These are phyloP conservation scores for Neodidymelliopsis sp. DNA, from an alignment of 2,329 filamentous ascomycete species.

Conservation along the genomic window DNA sequence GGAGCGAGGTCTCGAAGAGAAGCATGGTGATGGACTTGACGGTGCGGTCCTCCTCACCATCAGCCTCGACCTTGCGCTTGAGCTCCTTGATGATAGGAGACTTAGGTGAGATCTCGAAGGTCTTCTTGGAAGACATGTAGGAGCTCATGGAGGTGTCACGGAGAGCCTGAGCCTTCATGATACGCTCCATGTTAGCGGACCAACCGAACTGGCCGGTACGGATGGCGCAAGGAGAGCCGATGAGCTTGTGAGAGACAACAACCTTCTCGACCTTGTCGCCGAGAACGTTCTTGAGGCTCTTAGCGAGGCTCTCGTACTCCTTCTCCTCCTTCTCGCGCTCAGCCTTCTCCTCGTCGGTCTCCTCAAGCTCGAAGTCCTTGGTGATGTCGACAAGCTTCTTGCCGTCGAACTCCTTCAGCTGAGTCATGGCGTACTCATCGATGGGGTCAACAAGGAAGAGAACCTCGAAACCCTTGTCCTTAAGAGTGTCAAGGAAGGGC, in stretches of 20 bases:
- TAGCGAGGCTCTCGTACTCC: conserved; percentile 93
- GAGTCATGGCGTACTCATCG: conserved; percentile 99
- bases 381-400: conserved; percentile 99
- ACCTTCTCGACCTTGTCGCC: conserved; percentile 99
- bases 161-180: conserved; percentile 99
- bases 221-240: conserved; percentile 94
- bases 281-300: conserved; percentile 98
- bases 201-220: conserved; percentile 99
- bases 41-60: conserved; percentile 97
- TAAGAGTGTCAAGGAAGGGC: conserved; percentile 97
- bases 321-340: conserved; percentile 96
- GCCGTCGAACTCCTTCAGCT: conserved; percentile 99
- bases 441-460: conserved; percentile 99
- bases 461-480: conserved; percentile 99
- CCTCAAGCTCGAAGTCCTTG: conserved; percentile 99
- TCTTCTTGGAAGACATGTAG: conserved; percentile 99
- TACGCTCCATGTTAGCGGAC: conserved; percentile 99
- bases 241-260: conserved; percentile 96
- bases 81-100: conserved; percentile 98
- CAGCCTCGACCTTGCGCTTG: conserved; percentile 97
- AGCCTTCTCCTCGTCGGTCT: conserved; percentile 99
- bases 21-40: conserved; percentile 99
- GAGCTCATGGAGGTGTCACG: conserved; percentile 99
- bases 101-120: conserved; percentile 99
- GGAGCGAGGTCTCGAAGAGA: conserved; percentile 97